Evolutionary conservation across 2,329 filamentous ascomycete species (phyloP).

Genomic region (Monilinia aucupariae): DNA sequence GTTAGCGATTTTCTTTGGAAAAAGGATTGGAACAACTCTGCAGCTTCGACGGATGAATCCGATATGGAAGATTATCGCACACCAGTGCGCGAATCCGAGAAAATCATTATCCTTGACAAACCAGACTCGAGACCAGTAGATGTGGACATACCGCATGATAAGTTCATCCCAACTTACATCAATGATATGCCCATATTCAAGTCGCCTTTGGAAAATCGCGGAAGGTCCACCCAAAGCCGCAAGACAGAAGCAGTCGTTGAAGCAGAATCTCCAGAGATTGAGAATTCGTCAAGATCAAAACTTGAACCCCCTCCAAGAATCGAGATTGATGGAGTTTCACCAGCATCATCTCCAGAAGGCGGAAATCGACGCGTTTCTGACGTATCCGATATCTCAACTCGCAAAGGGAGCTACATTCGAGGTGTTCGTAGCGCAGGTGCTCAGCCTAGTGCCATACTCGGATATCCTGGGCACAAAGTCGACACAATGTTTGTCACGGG

Average conservation of each 20-base stretch:
- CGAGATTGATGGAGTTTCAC: constrained; percentile 40
- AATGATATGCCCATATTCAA: constrained; percentile 45
- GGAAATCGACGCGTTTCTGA: constrained; percentile 25
- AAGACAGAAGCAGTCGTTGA: constrained; percentile 23
- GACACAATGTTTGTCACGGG: constrained; percentile 42
- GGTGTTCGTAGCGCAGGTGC: constrained; percentile 29
- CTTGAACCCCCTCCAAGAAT: constrained; percentile 46
- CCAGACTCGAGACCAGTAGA: constrained; percentile 12
- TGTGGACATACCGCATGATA: constrained; percentile 16
- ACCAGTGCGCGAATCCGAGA: constrained; percentile 35
- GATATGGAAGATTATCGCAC: constrained; percentile 42
- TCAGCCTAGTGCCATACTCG: constrained; percentile 36
- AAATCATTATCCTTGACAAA: constrained; percentile 31
- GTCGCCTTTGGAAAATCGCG: constrained; percentile 41
- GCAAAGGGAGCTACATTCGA: constrained; percentile 23
- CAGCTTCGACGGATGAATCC: constrained; percentile 44
- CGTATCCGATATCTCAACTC: constrained; percentile 30
- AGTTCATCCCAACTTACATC: constrained; percentile 25
- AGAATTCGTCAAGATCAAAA: constrained; percentile 40
- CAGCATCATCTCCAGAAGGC: constrained; percentile 29
- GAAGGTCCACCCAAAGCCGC: constrained; percentile 29
- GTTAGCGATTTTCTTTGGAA: constrained; percentile 56
- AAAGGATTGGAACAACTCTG: constrained; percentile 45
- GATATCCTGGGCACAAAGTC: constrained; percentile 33
- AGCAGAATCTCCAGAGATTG: constrained; percentile 35